phyloP scores from a whole-genome alignment of 2,329 filamentous ascomycete species.

The Venturia asperata region DNA sequence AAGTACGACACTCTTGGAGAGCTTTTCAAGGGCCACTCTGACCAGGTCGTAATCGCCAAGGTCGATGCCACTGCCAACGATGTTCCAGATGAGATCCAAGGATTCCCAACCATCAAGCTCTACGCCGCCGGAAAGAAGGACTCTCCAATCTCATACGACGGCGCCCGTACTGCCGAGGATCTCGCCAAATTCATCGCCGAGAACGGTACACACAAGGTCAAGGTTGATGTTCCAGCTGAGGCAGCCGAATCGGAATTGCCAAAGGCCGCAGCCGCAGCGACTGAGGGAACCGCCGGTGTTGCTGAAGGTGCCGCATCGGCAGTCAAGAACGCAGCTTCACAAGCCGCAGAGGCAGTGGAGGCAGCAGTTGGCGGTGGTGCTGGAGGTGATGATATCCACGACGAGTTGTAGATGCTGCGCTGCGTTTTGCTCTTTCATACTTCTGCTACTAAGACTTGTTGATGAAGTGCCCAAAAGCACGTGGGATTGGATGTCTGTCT shows the following conservation, averaged over 20 bases:
- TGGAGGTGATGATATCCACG: slow-evolving; percentile 45
- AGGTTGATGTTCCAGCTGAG: slow-evolving; percentile 18
- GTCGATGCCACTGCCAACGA: slow-evolving; percentile 95
- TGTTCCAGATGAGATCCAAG: slow-evolving; percentile 90
- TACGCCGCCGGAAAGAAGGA: slow-evolving; percentile 87
- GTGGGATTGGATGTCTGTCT: slow-evolving; percentile 13
- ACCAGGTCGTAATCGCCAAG: slow-evolving; percentile 63
- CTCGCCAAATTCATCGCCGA: slow-evolving; percentile 87
- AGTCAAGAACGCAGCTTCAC: slow-evolving; percentile 32
- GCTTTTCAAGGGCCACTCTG: slow-evolving; percentile 34
- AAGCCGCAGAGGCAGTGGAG: slow-evolving; percentile 29
- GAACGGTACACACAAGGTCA: slow-evolving; percentile 69
- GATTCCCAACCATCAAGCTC: slow-evolving; percentile 99
- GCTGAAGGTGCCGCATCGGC: slow-evolving; percentile 26
- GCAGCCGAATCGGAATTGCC: slow-evolving; percentile 4
- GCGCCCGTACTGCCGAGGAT: slow-evolving; percentile 83
- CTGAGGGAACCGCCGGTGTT: slow-evolving; percentile 1
- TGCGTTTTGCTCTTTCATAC: neutral
- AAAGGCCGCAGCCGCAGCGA: slow-evolving; percentile 28
- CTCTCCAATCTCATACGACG: slow-evolving; percentile 76
- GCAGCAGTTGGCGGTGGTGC: slow-evolving; percentile 23
- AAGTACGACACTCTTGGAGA: slow-evolving; percentile 60
- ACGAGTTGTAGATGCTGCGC: slow-evolving; percentile 59
- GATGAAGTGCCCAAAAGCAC: neutral
- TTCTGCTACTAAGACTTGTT: neutral